These are phyloP conservation scores for Metschnikowia henanensis DNA, from an alignment of 805 yeast genomes.

Conservation along the genomic window DNA sequence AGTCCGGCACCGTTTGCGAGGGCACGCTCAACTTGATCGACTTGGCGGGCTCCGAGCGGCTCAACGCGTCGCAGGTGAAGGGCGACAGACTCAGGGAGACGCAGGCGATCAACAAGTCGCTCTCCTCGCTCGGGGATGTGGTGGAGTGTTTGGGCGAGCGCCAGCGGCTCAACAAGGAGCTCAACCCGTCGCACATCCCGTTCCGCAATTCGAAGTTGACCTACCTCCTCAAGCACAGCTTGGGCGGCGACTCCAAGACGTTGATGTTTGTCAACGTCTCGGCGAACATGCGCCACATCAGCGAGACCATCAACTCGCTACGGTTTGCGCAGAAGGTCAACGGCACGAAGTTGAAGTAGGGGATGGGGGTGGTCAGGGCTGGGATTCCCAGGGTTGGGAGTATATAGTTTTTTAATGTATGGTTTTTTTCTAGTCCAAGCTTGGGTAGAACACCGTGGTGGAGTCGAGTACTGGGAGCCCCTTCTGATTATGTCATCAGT, in stretches of 20 bases:
- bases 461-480: too few relatives aligned
- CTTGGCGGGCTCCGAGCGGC: constrained; percentile 92
- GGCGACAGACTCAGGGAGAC: constrained; percentile 88
- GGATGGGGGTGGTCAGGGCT: not conserved
- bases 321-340: constrained; percentile 88
- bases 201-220: constrained; percentile 76
- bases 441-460: too few relatives aligned
- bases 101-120: constrained; percentile 82
- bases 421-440: too few relatives aligned
- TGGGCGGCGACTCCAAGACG: constrained; percentile 85
- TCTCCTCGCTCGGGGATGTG: constrained; percentile 89
- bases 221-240: constrained; percentile 76
- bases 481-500: too few relatives aligned
- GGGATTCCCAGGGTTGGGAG: not conserved
- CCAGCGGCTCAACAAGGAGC: constrained; percentile 24
- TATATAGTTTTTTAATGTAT: not conserved
- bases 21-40: constrained; percentile 74
- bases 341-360: constrained; percentile 36
- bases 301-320: constrained; percentile 81
- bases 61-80: constrained; percentile 68
- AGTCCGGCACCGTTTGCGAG: constrained; percentile 45
- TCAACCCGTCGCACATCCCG: constrained; percentile 50
- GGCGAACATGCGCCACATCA: constrained; percentile 58
- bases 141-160: constrained; percentile 61
- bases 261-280: constrained; percentile 91